phyloP scores from a whole-genome alignment of 2,329 filamentous ascomycete species.

The Penicillium capsulatum region DNA sequence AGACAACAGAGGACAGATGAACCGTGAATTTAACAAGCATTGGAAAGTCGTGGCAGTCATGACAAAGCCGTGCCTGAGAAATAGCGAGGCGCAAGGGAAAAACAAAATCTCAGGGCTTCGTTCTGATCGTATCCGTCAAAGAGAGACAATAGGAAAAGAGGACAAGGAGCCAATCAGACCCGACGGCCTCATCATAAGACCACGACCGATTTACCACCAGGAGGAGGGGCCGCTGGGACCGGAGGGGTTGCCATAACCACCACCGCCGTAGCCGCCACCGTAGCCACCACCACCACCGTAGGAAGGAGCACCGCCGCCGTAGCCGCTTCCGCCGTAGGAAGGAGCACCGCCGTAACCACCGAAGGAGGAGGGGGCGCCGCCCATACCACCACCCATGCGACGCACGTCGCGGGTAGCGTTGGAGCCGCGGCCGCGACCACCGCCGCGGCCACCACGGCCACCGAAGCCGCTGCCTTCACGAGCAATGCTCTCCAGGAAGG shows the following conservation, averaged over 20 bases:
- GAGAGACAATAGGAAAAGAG: constrained; percentile 32
- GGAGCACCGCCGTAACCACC: constrained; percentile 26
- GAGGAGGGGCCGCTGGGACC: constrained; percentile 49
- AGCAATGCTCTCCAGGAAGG: constrained; percentile 94
- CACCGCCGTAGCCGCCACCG: constrained; percentile 36
- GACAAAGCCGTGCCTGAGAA: constrained; percentile 43
- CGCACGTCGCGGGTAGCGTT: constrained; percentile 82
- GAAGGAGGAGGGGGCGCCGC: constrained; percentile 36
- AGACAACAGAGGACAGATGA: constrained; percentile 14
- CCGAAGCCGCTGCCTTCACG: constrained; percentile 83
- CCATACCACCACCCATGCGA: constrained; percentile 55
- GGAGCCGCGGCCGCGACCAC: constrained; percentile 61
- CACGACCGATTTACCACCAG: constrained; percentile 48
- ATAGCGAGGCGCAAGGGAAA: constrained; percentile 14
- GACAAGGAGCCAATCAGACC: constrained; percentile 37
- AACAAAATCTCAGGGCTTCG: constrained; percentile 31
- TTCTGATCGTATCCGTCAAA: constrained; percentile 40
- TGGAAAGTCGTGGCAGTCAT: constrained; percentile 43
- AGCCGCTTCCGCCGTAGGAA: constrained; percentile 28
- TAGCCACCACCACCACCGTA: constrained; percentile 27
- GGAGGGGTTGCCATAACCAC: constrained; percentile 47
- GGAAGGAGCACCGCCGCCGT: constrained; percentile 28
- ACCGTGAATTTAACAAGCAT: constrained; percentile 24
- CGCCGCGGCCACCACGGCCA: constrained; percentile 67
- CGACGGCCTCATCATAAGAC: constrained; percentile 40